Percentiles rank a stretch among this genome's conserved stretches.
phyloP scores from a whole-genome alignment of 176 grass and related monocot genomes.

The Oryza rufipogon region DNA sequence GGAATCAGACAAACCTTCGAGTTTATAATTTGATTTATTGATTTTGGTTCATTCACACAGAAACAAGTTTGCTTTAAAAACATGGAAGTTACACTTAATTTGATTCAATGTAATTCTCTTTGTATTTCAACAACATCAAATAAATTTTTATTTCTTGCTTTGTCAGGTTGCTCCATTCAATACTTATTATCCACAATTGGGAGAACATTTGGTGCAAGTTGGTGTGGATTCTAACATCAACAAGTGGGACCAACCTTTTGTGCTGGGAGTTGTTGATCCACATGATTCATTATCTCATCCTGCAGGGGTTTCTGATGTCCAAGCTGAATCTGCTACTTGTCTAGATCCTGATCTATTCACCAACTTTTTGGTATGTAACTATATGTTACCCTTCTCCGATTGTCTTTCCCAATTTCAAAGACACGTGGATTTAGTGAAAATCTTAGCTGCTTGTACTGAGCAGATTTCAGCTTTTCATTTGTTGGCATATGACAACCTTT shows the following conservation, averaged over 20 bases:
- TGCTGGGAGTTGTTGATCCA: slow-evolving; percentile 89
- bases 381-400: slow-evolving; percentile 23
- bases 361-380: slow-evolving; percentile 82
- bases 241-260: slow-evolving; percentile 94
- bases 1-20: too few species aligned
- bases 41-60: slow-evolving; percentile 1
- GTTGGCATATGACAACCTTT: background rate
- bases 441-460: background rate
- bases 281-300: slow-evolving; percentile 95
- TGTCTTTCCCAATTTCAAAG: slow-evolving; percentile 6
- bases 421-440: slow-evolving; percentile 1
- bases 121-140: background rate
- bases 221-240: slow-evolving; percentile 77
- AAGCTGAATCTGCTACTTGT: slow-evolving; percentile 77
- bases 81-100: background rate
- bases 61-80: background rate
- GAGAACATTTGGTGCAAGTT: slow-evolving; percentile 79
- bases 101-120: slow-evolving; percentile 4
- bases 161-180: slow-evolving; percentile 98
- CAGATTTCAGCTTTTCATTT: slow-evolving; percentile 7
- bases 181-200: slow-evolving; percentile 92
- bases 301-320: slow-evolving; percentile 88
- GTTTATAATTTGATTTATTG: slow-evolving; percentile 11
- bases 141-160: slow-evolving; percentile 10
- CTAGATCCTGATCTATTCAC: slow-evolving; percentile 91